These are phyloP conservation scores for Gossypium aridum DNA, from an alignment of 441 rosid genomes.

Conservation along the genomic window DNA sequence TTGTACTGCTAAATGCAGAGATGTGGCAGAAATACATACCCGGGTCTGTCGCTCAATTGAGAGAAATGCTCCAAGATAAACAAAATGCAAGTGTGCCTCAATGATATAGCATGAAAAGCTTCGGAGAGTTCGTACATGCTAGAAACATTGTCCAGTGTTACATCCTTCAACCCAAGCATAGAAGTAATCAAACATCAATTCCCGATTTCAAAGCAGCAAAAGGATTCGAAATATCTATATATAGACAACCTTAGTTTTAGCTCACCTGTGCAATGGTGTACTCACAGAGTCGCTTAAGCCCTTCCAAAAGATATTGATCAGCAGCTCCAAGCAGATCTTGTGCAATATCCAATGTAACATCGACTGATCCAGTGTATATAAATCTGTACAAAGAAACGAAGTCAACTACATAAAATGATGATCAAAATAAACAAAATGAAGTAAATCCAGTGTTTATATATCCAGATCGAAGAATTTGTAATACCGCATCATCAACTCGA, in stretches of 20 bases:
- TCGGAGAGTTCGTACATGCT: conserved; percentile 96
- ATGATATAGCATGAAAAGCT: conserved; percentile 89
- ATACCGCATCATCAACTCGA: conserved; percentile 98
- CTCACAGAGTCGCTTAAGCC: conserved; percentile 92
- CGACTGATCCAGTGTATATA: conserved; percentile 94
- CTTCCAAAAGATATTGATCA: conserved; percentile 96
- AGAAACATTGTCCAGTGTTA: conserved; percentile 80
- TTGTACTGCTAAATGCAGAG: background rate
- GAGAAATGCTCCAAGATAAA: conserved; percentile 89
- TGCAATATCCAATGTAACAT: conserved; percentile 71
- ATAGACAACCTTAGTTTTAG: conserved; percentile 8
- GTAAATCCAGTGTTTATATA: background rate
- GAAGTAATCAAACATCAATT: conserved; percentile 11
- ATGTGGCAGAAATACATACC: conserved; percentile 35
- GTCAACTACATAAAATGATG: conserved; percentile 6
- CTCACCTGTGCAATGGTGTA: conserved; percentile 95
- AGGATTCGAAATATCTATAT: background rate
- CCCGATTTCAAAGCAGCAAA: conserved; percentile 14
- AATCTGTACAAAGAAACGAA: conserved; percentile 42
- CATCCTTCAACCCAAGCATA: conserved; percentile 46
- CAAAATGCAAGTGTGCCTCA: conserved; percentile 89
- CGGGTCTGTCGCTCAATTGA: conserved; percentile 68
- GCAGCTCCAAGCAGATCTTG: conserved; percentile 99
- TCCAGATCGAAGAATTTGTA: conserved; percentile 9
- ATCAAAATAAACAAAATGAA: background rate